phyloP scores from a whole-genome alignment of 83 land plant species.

The Isoetes engelmannii region DNA sequence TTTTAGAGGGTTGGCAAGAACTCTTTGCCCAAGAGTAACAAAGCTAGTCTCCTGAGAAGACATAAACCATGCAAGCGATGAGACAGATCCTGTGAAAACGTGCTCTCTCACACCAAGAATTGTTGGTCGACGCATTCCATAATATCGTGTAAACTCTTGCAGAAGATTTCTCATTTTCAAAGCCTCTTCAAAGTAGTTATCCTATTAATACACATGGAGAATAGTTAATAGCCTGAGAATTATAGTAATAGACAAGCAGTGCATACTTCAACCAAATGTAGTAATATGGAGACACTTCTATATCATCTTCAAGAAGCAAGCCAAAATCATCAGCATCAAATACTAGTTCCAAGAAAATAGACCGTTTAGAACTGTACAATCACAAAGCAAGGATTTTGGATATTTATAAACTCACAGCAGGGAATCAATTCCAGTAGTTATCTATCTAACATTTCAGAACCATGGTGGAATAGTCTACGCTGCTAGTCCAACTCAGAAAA shows the following conservation, averaged over 20 bases:
- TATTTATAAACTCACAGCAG: too few species aligned
- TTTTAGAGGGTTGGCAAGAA: conserved; percentile 76
- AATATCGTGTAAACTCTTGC: conserved; percentile 53
- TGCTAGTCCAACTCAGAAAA: too few species aligned
- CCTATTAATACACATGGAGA: conserved; percentile 15
- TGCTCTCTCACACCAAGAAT: conserved; percentile 84
- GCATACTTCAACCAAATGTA: conserved; percentile 97
- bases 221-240: conserved; percentile 48
- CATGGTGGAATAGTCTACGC: too few species aligned
- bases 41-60: conserved; percentile 88
- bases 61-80: conserved; percentile 95
- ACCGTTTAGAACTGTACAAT: too few species aligned
- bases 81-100: conserved; percentile 90
- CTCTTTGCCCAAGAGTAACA: conserved; percentile 91
- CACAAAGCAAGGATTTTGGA: too few species aligned
- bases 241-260: conserved; percentile 80
- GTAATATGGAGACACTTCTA: conserved; percentile 98
- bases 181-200: conserved; percentile 88
- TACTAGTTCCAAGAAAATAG: too few species aligned
- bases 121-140: conserved; percentile 75
- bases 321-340: conserved; percentile 57
- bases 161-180: conserved; percentile 81
- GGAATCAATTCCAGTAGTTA: too few species aligned
- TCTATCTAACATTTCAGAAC: too few species aligned
- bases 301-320: conserved; percentile 88